A percentile compares a stretch with the other conserved stretches of the same genome.
These are phyloP conservation scores for Aphanomyces stellatus DNA, from an alignment of 352 stramenopile species.

Conservation along the genomic window DNA sequence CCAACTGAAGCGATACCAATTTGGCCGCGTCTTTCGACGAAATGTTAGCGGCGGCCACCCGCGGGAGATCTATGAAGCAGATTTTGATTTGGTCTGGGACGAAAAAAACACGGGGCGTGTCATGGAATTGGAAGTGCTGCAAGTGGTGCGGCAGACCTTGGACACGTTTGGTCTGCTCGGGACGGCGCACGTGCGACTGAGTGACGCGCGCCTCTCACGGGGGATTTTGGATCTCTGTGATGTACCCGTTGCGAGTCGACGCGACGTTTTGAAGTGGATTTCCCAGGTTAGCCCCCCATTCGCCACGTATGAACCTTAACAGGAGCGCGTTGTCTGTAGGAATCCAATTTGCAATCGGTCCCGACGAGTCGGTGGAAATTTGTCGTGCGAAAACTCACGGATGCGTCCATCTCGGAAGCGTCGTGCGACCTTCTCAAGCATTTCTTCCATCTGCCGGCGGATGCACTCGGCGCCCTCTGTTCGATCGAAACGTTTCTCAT, in stretches of 20 bases:
- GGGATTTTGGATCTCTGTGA: constrained; percentile 63
- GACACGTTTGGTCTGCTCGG: constrained; percentile 50
- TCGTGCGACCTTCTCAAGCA: constrained; percentile 50
- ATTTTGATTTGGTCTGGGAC: constrained; percentile 84
- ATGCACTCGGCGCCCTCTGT: constrained; percentile 48
- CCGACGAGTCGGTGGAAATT: constrained; percentile 58
- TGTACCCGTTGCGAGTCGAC: constrained; percentile 38
- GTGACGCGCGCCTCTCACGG: constrained; percentile 60
- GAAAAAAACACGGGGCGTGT: constrained; percentile 51
- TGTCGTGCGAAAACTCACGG: constrained; percentile 56
- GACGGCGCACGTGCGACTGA: constrained; percentile 65
- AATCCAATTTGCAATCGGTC: neutral
- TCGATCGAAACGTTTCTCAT: constrained; percentile 51
- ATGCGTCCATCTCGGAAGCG: constrained; percentile 39
- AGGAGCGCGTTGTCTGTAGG: neutral
- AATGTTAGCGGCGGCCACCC: constrained; percentile 63
- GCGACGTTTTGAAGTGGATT: constrained; percentile 66
- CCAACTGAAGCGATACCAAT: constrained; percentile 78
- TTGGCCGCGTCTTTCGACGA: constrained; percentile 75
- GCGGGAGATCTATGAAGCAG: constrained; percentile 67
- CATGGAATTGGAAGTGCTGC: constrained; percentile 63
- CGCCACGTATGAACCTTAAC: neutral
- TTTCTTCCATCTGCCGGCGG: constrained; percentile 69
- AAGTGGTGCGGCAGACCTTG: constrained; percentile 73
- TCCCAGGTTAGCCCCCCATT: constrained; percentile 54